phyloP scores from a whole-genome alignment of 345 rosid genomes.

The Populus simonii region DNA sequence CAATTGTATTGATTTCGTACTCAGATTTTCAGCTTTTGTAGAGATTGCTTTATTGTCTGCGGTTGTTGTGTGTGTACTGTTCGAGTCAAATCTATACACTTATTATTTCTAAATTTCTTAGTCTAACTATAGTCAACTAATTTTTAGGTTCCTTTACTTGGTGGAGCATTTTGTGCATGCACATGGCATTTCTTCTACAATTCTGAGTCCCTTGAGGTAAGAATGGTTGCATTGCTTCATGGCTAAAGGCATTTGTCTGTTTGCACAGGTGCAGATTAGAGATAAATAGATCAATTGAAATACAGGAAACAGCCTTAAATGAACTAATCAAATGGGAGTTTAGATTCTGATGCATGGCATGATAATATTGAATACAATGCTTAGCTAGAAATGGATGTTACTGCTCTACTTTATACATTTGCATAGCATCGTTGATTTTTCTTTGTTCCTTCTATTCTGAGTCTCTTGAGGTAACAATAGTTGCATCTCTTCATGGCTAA shows the following conservation, averaged over 20 bases:
- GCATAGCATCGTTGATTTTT: background rate
- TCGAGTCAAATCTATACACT: background rate
- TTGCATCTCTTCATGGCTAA: background rate
- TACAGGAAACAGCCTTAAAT: background rate
- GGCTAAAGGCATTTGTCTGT: too few relatives aligned
- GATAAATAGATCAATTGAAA: background rate
- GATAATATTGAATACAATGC: background rate
- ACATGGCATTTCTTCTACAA: slow-evolving; percentile 98
- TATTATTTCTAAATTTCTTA: background rate
- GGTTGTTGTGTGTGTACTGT: background rate
- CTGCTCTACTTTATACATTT: background rate
- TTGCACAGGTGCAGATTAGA: background rate
- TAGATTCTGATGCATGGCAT: slow-evolving; percentile 1
- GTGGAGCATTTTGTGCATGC: slow-evolving; percentile 95
- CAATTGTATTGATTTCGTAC: background rate
- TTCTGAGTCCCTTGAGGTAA: slow-evolving; percentile 88
- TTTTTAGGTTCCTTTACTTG: slow-evolving; percentile 81
- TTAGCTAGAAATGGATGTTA: background rate
- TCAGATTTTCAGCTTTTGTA: background rate
- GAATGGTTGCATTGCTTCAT: background rate
- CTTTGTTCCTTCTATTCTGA: background rate
- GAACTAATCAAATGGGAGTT: background rate
- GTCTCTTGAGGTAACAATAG: background rate
- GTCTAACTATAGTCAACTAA: slow-evolving; percentile 8
- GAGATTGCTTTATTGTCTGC: background rate